Percentiles rank a stretch among this genome's conserved stretches.
Conservation (phyloP, 345 rosid species). For the Citrus trifoliata region DNA sequence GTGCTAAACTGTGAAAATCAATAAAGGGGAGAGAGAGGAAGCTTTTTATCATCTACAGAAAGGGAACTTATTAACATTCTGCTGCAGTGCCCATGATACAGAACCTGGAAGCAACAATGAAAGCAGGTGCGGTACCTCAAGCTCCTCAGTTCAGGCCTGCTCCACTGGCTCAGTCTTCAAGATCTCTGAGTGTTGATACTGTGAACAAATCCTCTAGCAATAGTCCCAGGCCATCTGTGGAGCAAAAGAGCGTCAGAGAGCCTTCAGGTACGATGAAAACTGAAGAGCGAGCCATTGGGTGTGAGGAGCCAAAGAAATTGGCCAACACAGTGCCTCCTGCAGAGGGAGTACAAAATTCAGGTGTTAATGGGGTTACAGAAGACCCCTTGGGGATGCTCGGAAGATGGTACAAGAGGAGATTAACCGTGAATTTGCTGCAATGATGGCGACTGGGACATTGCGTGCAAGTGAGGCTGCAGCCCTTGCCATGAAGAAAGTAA, state of each 20-base stretch:
- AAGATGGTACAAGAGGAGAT: conserved; percentile 91
- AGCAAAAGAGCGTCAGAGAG: conserved; percentile 1
- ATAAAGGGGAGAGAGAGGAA: neutral
- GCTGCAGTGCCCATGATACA: conserved; percentile 92
- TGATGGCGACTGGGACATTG: conserved; percentile 85
- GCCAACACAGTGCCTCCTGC: conserved; percentile 22
- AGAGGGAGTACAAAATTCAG: conserved; percentile 20
- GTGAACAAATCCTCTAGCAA: conserved; percentile 21
- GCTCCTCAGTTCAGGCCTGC: conserved; percentile 77
- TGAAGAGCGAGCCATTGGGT: conserved; percentile 15
- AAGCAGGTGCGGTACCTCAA: conserved; percentile 84
- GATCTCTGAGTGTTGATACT: conserved; percentile 10
- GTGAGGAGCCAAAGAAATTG: conserved; percentile 18
- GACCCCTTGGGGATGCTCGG: conserved; percentile 76
- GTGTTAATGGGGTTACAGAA: conserved; percentile 12
- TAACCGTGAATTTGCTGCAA: conserved; percentile 56
- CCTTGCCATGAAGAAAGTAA: conserved; percentile 75
- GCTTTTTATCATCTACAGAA: neutral
- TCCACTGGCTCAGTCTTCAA: conserved; percentile 21
- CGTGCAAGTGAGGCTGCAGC: conserved; percentile 95
- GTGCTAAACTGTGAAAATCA: neutral
- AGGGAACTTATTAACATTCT: neutral
- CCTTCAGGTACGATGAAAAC: conserved; percentile 5
- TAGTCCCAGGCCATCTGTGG: conserved; percentile 9
- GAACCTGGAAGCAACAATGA: conserved; percentile 71